phyloP scores from a whole-genome alignment of 1,284 basidiomycete species.

The Fomitopsis palustris region DNA sequence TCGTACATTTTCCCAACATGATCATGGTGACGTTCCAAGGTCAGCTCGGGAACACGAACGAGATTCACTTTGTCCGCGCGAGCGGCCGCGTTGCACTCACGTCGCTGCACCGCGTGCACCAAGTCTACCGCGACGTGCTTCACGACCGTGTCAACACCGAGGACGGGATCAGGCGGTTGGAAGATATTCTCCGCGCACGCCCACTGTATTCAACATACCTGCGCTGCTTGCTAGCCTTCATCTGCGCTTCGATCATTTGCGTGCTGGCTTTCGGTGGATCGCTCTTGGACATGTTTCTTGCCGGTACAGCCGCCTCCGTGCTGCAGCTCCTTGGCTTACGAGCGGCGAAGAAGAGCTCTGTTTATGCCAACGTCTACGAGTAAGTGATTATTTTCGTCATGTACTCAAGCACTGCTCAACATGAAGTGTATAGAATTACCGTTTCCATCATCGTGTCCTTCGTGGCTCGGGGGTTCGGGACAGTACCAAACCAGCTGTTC shows the following conservation, averaged over 20 bases:
- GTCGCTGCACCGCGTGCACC: constrained; percentile 68
- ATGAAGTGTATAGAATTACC: constrained; percentile 59
- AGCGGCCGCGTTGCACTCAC: constrained; percentile 72
- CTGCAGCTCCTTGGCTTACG: constrained; percentile 76
- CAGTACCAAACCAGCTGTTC: constrained; percentile 64
- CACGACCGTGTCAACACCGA: constrained; percentile 69
- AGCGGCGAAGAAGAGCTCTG: constrained; percentile 73
- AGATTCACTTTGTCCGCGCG: constrained; percentile 78
- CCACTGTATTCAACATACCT: constrained; percentile 60
- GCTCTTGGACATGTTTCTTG: constrained; percentile 77
- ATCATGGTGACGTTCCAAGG: constrained; percentile 69
- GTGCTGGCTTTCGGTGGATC: constrained; percentile 82
- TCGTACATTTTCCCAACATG: constrained; percentile 78
- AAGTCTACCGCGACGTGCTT: constrained; percentile 74
- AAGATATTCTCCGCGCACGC: constrained; percentile 53
- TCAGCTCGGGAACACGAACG: constrained; percentile 56
- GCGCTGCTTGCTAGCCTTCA: constrained; percentile 70
- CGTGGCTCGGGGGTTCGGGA: constrained; percentile 69
- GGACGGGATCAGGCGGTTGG: constrained; percentile 60
- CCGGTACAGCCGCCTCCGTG: constrained; percentile 65
- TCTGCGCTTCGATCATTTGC: constrained; percentile 75
- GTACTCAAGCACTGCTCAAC: neutral
- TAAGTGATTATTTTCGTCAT: constrained; percentile 37
- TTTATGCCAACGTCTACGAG: constrained; percentile 91
- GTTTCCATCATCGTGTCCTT: constrained; percentile 82